A percentile compares a stretch with the other conserved stretches of the same genome.
phyloP scores from a whole-genome alignment of 768 basidiomycete genomes.

The Gloeophyllum trabeum region DNA sequence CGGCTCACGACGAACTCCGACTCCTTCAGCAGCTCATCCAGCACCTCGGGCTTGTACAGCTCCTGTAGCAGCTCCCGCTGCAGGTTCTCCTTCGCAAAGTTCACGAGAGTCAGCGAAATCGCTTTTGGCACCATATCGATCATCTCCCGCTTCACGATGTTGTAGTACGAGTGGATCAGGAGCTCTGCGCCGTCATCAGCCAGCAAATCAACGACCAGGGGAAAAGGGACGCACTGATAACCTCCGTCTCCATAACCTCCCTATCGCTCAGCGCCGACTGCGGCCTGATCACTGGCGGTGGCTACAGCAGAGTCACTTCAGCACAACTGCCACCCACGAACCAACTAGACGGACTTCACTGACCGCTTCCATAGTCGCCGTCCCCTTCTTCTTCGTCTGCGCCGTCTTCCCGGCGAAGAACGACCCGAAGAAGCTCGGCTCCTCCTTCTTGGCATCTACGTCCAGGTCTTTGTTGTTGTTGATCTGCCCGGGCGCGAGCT shows the following conservation, averaged over 20 bases:
- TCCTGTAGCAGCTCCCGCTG: conserved; percentile 92
- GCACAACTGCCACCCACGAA: background rate
- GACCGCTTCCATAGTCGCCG: conserved; percentile 46
- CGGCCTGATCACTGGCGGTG: conserved; percentile 81
- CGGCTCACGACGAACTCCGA: conserved; percentile 82
- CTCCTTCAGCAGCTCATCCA: conserved; percentile 93
- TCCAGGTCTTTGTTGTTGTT: conserved; percentile 96
- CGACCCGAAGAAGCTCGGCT: conserved; percentile 86
- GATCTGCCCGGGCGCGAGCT: conserved; percentile 45
- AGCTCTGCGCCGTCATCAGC: conserved; percentile 45
- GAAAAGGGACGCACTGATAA: conserved; percentile 75
- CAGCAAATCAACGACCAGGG: too few species aligned
- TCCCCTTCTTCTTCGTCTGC: conserved; percentile 27
- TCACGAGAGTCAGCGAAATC: conserved; percentile 84
- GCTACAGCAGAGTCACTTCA: conserved; percentile 27
- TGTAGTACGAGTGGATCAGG: conserved; percentile 93
- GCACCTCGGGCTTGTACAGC: conserved; percentile 92
- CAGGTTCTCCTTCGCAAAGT: conserved; percentile 86
- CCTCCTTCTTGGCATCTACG: conserved; percentile 81
- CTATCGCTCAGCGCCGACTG: conserved; percentile 86
- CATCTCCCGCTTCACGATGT: conserved; percentile 98
- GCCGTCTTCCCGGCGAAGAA: conserved; percentile 74
- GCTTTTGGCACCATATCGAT: conserved; percentile 99
- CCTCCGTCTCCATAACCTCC: conserved; percentile 97
- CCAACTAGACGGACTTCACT: conserved; percentile 4